Conservation (phyloP, 2,329 filamentous ascomycete genomes). For the Aspergillus fumigatiaffinis region DNA sequence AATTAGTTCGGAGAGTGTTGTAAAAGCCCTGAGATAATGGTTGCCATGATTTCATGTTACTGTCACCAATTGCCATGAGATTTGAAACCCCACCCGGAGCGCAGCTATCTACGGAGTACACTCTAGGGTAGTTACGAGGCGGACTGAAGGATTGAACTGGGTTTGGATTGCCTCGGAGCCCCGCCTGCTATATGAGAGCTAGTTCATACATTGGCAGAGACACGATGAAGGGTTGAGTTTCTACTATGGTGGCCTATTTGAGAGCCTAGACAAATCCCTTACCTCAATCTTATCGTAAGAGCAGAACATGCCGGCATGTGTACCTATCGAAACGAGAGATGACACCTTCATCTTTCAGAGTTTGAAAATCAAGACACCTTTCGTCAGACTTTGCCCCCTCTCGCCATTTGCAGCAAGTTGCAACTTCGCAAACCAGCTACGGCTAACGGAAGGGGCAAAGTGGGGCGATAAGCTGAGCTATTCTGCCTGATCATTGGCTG, state of each 20-base stretch:
- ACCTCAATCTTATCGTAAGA: background rate
- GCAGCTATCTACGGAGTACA: background rate
- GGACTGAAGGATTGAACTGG: too few relatives aligned
- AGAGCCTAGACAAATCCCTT: background rate
- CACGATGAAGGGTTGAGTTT: background rate
- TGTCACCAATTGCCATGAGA: background rate
- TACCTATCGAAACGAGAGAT: background rate
- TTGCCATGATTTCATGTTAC: background rate
- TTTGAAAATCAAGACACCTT: background rate
- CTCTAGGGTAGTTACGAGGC: too few relatives aligned
- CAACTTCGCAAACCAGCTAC: background rate
- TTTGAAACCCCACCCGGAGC: background rate
- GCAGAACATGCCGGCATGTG: background rate
- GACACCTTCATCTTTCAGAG: background rate
- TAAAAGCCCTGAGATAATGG: background rate
- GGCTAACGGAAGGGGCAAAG: conserved; percentile 7
- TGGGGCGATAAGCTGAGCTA: conserved; percentile 19
- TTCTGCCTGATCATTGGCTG: conserved; percentile 10
- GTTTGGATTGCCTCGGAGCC: background rate
- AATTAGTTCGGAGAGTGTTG: background rate
- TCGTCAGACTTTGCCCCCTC: background rate
- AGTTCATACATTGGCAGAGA: background rate
- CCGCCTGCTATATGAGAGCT: too few relatives aligned
- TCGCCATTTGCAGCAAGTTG: background rate
- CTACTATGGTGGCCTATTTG: background rate